Base-by-base conservation (phyloP, 371 early-diverging fungal species). In the Apophysomyces variabilis region DNA sequence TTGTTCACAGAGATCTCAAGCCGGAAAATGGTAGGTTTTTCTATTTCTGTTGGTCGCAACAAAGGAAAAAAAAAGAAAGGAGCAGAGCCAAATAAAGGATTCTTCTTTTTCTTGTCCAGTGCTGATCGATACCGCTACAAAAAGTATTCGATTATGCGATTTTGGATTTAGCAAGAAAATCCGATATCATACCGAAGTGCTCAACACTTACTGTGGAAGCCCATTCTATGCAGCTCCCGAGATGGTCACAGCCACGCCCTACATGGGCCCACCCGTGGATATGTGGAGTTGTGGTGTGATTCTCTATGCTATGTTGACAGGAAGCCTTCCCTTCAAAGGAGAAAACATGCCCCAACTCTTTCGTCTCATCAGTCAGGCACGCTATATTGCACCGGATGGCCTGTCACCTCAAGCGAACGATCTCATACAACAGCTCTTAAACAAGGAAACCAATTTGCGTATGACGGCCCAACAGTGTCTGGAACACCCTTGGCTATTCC, bases 121-220 rank as follows among this genome's bases (percentile, higher is more conserved):
- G 16, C 78, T 96, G 14, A 81, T 96, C 54, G 93, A 93, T 71
- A 74, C n/a, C n/a, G 83, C 58, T 71, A 89, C 38, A 78, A 82
- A 57, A 86, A 86, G 65, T 21, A 85, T 93, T 38, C 87, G 92
- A 14, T 82, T 96, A 14, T 96, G 96, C 59, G 99, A 99, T 78
- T 99, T 96, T 82, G 99, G 98, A 6, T 95, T 99, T 75, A 93
- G 93, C 46, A 98, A 96, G 73, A 66, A 65, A n/a, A 85, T 94
- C 18, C 95, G 90, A 73, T 89, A 92, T 60, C 87, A 86, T 62
- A 88, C 94, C 57, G 86, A 91, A 58, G 82, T 91, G 57, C 77
- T 98, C 50, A 90, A 89, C 46, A 99, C 98, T 1, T 98, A 95
- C 74, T 99, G 98, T 66, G 98, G 98, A 0, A 93, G 93, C 44